Percentiles rank a stretch among this genome's conserved stretches.
These are phyloP conservation scores for Mimosa pudica DNA, from an alignment of 306 rosid genomes.

Conservation along the genomic window DNA sequence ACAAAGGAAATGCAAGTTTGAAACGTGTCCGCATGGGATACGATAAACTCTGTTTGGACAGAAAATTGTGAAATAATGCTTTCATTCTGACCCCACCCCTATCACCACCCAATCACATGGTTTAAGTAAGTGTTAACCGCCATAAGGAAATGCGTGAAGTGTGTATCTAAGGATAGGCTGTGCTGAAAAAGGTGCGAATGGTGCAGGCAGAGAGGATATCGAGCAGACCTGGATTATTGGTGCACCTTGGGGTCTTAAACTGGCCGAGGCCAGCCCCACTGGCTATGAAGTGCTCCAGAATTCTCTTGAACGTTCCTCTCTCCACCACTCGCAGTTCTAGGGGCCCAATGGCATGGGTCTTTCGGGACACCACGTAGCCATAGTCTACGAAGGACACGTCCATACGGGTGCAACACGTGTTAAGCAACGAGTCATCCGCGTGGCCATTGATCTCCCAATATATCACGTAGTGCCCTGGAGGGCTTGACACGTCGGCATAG, in stretches of 20 bases:
- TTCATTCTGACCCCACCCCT: neutral
- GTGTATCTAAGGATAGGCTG: conserved; percentile 43
- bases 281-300: conserved; percentile 64
- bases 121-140: too few species aligned
- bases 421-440: conserved; percentile 51
- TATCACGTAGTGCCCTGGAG: conserved; percentile 76
- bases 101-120: too few species aligned
- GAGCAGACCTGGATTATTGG: conserved; percentile 55
- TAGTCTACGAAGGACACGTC: conserved; percentile 73
- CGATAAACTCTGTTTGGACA: too few species aligned
- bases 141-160: neutral
- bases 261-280: conserved; percentile 82
- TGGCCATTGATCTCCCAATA: conserved; percentile 92
- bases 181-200: conserved; percentile 52
- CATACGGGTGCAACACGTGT: conserved; percentile 70
- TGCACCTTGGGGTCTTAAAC: conserved; percentile 93
- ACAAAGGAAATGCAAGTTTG: too few species aligned
- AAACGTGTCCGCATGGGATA: too few species aligned
- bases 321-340: conserved; percentile 70
- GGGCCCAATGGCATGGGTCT: conserved; percentile 73
- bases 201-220: conserved; percentile 56
- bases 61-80: too few species aligned
- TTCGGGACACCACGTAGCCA: conserved; percentile 85
- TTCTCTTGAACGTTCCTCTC: conserved; percentile 74
- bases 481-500: conserved; percentile 52